Conservation (phyloP, 331 rosid genomes). For the Prunus yedoensis region DNA sequence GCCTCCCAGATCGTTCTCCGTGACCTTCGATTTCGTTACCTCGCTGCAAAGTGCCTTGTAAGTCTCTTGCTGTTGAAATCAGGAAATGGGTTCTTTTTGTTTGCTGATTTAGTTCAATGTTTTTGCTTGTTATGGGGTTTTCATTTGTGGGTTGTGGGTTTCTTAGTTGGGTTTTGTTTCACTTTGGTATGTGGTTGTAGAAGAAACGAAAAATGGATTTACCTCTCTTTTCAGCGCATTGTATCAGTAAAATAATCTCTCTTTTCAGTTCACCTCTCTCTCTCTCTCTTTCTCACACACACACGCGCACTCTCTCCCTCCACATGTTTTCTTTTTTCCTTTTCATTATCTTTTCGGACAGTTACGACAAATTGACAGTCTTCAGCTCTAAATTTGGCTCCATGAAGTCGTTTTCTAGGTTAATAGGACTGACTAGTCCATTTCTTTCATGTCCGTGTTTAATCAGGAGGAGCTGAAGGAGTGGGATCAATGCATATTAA, state of each 20-base stretch:
- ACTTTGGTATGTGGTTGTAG: neutral
- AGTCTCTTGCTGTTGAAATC: neutral
- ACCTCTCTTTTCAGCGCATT: neutral
- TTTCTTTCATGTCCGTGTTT: neutral
- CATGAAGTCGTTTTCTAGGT: neutral
- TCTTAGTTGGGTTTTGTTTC: neutral
- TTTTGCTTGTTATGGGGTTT: neutral
- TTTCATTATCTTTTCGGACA: neutral
- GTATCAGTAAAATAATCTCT: neutral
- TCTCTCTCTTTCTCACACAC: neutral
- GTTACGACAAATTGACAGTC: neutral
- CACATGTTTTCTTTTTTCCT: neutral
- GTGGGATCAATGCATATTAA: conserved; percentile 84
- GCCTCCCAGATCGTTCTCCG: conserved; percentile 89
- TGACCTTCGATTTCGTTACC: conserved; percentile 95
- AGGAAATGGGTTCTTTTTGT: neutral
- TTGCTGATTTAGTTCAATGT: neutral
- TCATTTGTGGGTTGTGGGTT: neutral
- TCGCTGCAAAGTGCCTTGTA: conserved; percentile 92
- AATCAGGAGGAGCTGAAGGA: conserved; percentile 88
- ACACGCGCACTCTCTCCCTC: too few species aligned
- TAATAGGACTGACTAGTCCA: neutral
- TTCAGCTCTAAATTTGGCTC: neutral
- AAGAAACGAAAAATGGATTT: neutral
- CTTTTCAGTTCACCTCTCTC: neutral